These are phyloP conservation scores for Davidsoniella neocaledoniae DNA, from an alignment of 2,329 filamentous ascomycete genomes.

Conservation along the genomic window DNA sequence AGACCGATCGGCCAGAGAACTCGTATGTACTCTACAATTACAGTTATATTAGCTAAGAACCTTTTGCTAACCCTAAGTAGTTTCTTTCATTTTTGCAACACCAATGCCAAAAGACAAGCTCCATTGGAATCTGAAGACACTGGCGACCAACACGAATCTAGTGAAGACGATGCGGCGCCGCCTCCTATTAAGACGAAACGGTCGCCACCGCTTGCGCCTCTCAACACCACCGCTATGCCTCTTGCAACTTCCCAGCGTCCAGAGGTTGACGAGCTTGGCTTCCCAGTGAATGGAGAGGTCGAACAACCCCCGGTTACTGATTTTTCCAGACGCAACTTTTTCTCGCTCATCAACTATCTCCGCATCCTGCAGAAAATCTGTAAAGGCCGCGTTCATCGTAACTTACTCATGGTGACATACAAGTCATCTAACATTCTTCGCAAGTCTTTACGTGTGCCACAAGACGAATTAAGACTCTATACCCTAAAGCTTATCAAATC, in stretches of 20 bases:
- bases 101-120: conserved; percentile 30
- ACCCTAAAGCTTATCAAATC: conserved; percentile 97
- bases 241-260: conserved; percentile 23
- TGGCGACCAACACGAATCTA: conserved; percentile 26
- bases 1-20: conserved; percentile 64
- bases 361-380: conserved; percentile 96
- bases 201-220: conserved; percentile 26
- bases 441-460: conserved; percentile 79
- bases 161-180: conserved; percentile 65
- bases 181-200: conserved; percentile 58
- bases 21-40: conserved; percentile 36
- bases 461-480: conserved; percentile 75
- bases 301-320: conserved; percentile 66
- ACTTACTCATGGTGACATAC: conserved; percentile 84
- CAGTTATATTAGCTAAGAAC: background rate
- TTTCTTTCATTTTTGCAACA: conserved; percentile 82
- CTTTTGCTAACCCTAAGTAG: conserved; percentile 26
- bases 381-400: conserved; percentile 87
- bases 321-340: conserved; percentile 90
- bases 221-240: conserved; percentile 12
- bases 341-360: conserved; percentile 85
- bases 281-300: conserved; percentile 47
- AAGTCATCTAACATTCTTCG: conserved; percentile 85
- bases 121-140: conserved; percentile 19
- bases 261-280: conserved; percentile 75